Conservation (phyloP, 352 stramenopile species). For the Pythium periplocum region DNA sequence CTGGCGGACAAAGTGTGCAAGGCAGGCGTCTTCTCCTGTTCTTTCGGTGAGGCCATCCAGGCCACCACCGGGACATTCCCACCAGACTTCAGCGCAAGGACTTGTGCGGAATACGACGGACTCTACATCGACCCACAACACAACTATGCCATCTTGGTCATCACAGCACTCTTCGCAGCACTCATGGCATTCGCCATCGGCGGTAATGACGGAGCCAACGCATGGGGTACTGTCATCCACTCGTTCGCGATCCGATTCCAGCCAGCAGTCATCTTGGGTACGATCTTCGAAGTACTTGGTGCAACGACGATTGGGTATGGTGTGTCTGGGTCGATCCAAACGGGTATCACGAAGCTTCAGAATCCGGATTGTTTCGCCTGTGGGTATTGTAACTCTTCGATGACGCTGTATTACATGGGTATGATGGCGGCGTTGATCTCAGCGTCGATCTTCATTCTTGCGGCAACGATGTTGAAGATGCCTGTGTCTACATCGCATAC, state of each 20-base stretch:
- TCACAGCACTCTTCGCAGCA: slow-evolving; percentile 19
- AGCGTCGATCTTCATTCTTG: slow-evolving; percentile 41
- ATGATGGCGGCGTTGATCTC: slow-evolving; percentile 59
- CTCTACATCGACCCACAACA: slow-evolving; percentile 15
- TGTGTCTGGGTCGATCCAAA: slow-evolving; percentile 74
- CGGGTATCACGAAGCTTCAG: slow-evolving; percentile 24
- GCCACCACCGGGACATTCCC: too few species aligned
- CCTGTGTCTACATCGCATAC: slow-evolving; percentile 76
- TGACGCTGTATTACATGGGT: slow-evolving; percentile 51
- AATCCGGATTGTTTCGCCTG: slow-evolving; percentile 22
- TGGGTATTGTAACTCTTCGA: slow-evolving; percentile 40
- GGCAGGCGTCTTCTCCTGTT: too few species aligned
- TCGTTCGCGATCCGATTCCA: slow-evolving; percentile 62
- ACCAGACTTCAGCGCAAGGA: too few species aligned
- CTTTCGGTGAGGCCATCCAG: too few species aligned
- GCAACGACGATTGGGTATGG: slow-evolving; percentile 70
- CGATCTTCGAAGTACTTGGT: slow-evolving; percentile 78
- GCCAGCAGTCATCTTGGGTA: slow-evolving; percentile 60
- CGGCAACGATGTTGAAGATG: slow-evolving; percentile 48
- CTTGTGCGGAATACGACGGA: slow-evolving; percentile 22
- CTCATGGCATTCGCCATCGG: slow-evolving; percentile 41
- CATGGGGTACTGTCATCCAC: slow-evolving; percentile 77
- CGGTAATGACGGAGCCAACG: slow-evolving; percentile 86
- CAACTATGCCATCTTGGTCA: slow-evolving; percentile 22
- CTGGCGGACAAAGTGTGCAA: too few species aligned